Evolutionary conservation across 2,329 filamentous ascomycete species (phyloP).

Genomic region (Colletotrichum sublineola): DNA sequence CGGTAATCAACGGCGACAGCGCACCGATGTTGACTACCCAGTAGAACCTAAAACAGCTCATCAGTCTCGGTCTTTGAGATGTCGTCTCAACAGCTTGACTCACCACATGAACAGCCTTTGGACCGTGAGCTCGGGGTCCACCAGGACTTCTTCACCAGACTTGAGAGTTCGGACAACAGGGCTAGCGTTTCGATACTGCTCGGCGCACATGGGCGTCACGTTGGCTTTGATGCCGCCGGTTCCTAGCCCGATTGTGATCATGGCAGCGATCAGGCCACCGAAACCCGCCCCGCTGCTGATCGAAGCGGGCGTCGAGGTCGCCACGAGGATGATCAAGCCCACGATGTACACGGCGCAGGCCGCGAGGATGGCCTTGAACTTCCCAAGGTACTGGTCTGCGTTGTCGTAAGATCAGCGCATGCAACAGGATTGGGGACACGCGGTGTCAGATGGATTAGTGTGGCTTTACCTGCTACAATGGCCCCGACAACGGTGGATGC

Average conservation of each 20-base stretch:
- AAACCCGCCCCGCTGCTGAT: conserved; percentile 57
- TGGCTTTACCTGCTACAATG: conserved; percentile 18
- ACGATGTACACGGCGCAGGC: conserved; percentile 52
- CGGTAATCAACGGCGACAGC: conserved; percentile 59
- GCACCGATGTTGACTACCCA: conserved; percentile 67
- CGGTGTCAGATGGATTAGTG: neutral
- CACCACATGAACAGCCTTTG: conserved; percentile 74
- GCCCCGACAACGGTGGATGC: conserved; percentile 30
- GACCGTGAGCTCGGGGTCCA: conserved; percentile 75
- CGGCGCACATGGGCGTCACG: conserved; percentile 69
- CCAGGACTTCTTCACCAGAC: conserved; percentile 70
- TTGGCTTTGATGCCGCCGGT: conserved; percentile 80
- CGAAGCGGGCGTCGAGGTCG: conserved; percentile 59
- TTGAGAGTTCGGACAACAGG: conserved; percentile 64
- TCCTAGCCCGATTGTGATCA: conserved; percentile 74
- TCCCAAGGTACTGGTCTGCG: conserved; percentile 69
- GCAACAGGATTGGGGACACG: accelerated
- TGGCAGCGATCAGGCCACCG: conserved; percentile 65
- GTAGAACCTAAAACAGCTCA: conserved; percentile 69
- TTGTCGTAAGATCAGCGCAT: conserved; percentile 50
- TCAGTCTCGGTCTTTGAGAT: neutral
- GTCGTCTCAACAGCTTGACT: accelerated
- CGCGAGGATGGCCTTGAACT: conserved; percentile 71
- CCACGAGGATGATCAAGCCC: conserved; percentile 55
- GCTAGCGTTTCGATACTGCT: conserved; percentile 70